Percentiles rank a stretch among this genome's conserved stretches.
Conservation (phyloP, 176 grass and related monocot genomes). For the Poa annua region DNA sequence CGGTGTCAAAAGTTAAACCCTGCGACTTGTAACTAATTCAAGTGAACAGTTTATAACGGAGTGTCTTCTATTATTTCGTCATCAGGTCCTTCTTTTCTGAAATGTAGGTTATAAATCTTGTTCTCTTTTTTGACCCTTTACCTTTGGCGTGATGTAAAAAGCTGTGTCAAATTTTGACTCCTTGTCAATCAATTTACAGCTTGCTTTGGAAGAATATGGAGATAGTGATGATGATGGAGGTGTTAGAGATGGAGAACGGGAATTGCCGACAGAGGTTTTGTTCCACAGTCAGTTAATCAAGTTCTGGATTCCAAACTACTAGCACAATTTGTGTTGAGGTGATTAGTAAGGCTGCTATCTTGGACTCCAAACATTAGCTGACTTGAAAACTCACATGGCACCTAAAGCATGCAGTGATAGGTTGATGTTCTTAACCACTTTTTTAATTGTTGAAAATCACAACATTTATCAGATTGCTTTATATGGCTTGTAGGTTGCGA, state of each 20-base stretch:
- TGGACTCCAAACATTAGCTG: too few species aligned
- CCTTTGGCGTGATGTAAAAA: neutral
- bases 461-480: too few species aligned
- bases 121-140: neutral
- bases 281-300: conserved; percentile 56
- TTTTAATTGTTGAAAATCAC: too few species aligned
- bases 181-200: conserved; percentile 41
- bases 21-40: conserved; percentile 3
- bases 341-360: too few species aligned
- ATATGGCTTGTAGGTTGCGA: too few species aligned
- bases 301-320: too few species aligned
- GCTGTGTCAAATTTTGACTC: conserved; percentile 16
- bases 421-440: too few species aligned
- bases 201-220: conserved; percentile 76
- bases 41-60: neutral
- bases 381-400: too few species aligned
- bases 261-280: conserved; percentile 53
- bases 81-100: neutral
- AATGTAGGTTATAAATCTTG: neutral
- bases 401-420: too few species aligned
- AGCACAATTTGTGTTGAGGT: too few species aligned
- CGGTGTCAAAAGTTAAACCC: neutral
- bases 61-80: neutral
- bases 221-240: conserved; percentile 57
- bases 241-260: conserved; percentile 44